A percentile compares a stretch with the other conserved stretches of the same genome.
phyloP scores from a whole-genome alignment of 352 stramenopile species.

The Nothophytophthora sp. region DNA sequence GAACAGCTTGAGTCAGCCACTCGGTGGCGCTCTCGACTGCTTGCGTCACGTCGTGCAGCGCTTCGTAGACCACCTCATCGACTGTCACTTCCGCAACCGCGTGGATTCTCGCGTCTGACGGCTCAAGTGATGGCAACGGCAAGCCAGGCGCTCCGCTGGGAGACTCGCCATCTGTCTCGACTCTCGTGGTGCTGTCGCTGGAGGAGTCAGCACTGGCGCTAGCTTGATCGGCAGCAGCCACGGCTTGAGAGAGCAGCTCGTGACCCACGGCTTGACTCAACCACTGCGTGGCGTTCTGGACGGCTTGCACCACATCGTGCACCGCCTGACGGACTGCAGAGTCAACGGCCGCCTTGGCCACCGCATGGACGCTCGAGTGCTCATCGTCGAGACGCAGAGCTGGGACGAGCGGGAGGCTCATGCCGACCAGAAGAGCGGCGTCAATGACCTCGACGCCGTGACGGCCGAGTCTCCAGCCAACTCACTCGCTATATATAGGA shows the following conservation, averaged over 20 bases:
- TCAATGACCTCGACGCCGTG: no score
- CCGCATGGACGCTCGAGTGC: constrained; percentile 2
- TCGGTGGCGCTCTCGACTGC: constrained; percentile 2
- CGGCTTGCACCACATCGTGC: constrained; percentile 12
- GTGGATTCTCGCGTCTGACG: constrained; percentile 9
- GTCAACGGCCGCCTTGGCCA: constrained; percentile 12
- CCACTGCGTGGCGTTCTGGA: constrained; percentile 18
- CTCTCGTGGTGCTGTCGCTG: no score
- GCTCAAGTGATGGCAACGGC: not conserved
- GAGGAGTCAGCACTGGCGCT: no score
- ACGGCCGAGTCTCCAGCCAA: no score
- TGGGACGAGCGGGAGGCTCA: no score
- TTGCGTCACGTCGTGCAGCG: constrained; percentile 9
- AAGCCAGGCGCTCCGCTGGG: no score
- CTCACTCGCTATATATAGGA: no score
- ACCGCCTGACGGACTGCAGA: constrained; percentile 11
- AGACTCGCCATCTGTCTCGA: no score
- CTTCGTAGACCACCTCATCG: constrained; percentile 8
- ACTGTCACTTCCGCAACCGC: constrained; percentile 19
- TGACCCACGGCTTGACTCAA: constrained; percentile 6
- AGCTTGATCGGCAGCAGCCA: no score
- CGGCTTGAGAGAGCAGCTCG: constrained; percentile 16
- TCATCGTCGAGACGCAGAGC: constrained; percentile 11
- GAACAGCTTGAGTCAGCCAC: constrained; percentile 7
- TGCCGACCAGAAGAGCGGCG: no score